Base-by-base conservation (phyloP, 164 flowering plant species). In the Vitis amurensis region DNA sequence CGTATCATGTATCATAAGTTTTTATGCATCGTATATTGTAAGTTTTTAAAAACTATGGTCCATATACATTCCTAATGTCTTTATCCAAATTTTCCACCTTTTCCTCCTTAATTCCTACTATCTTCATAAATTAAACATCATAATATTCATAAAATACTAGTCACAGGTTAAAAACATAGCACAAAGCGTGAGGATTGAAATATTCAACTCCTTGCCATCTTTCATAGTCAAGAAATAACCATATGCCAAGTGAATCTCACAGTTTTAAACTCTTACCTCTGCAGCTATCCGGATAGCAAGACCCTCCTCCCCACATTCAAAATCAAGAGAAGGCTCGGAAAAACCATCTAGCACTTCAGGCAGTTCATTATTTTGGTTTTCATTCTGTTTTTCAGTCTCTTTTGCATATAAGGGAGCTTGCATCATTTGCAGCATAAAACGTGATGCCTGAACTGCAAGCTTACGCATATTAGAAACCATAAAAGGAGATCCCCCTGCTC, bases 391-490 rank as follows among this genome's bases (percentile, higher is more conserved):
- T 68, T 78, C 73, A 64, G 71, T 72, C 68, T 82, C 91, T 62
- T 83, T 82, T 31, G 64, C 66, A 66, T 87, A 85, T 48, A 92
- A 72, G 30, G 94, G 94, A 76, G 88, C 79, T 79, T 92, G 97
- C 90, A 96, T 83, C 98, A 96, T 96, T 77, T 92, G 94, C 80
- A 93, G 81, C 97, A 96, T 92, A 82, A 93, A 93, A 48, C 83
- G 97, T 59, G 97, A 92, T 67, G 95, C 97, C 80, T 91, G 97
- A 63, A 76, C 80, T 15, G 97, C 97, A 78, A 86, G 92, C 55
- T 89, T 96, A 48, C 98, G 91, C 87, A 81, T 76, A 68, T 83
- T 87, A 55, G 97, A 92, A 63, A 96, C 86, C 66, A 78, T 67
- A 49, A 64, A 2, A 1, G 91, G 11, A 68, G 97, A 83, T 57